phyloP scores from a whole-genome alignment of 2,329 filamentous ascomycete species.

The Talaromyces funiculosus region DNA sequence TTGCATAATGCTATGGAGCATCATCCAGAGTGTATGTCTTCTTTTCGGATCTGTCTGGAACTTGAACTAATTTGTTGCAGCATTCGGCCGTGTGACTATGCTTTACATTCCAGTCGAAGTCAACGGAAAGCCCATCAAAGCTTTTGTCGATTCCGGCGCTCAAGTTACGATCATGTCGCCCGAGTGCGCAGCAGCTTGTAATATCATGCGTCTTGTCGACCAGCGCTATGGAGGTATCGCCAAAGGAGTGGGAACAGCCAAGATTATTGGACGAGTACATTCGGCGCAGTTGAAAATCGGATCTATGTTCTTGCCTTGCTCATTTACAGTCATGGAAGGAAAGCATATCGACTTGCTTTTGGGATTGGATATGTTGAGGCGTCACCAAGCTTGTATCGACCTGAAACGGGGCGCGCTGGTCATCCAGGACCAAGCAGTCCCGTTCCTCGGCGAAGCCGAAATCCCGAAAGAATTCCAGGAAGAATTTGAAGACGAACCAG shows the following conservation, averaged over 20 bases:
- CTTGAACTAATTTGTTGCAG: slow-evolving; percentile 42
- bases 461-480: slow-evolving; percentile 77
- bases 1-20: slow-evolving; percentile 94
- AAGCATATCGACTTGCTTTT: slow-evolving; percentile 92
- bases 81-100: slow-evolving; percentile 92
- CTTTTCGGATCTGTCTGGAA: background rate
- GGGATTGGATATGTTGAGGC: slow-evolving; percentile 93
- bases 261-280: slow-evolving; percentile 91
- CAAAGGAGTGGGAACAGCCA: slow-evolving; percentile 87
- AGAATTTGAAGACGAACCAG: slow-evolving; percentile 72
- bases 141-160: slow-evolving; percentile 92
- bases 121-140: slow-evolving; percentile 87
- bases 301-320: slow-evolving; percentile 77
- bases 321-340: slow-evolving; percentile 99
- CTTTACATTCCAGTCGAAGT: slow-evolving; percentile 94
- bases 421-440: slow-evolving; percentile 81
- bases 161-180: slow-evolving; percentile 99
- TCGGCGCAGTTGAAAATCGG: slow-evolving; percentile 93
- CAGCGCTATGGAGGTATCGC: slow-evolving; percentile 87
- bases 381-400: slow-evolving; percentile 90
- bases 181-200: slow-evolving; percentile 79
- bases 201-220: slow-evolving; percentile 94
- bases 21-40: slow-evolving; percentile 76
- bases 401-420: slow-evolving; percentile 76
- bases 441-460: slow-evolving; percentile 86